phyloP scores from a whole-genome alignment of 1,284 basidiomycete species.

The Sporisorium sorghi region DNA sequence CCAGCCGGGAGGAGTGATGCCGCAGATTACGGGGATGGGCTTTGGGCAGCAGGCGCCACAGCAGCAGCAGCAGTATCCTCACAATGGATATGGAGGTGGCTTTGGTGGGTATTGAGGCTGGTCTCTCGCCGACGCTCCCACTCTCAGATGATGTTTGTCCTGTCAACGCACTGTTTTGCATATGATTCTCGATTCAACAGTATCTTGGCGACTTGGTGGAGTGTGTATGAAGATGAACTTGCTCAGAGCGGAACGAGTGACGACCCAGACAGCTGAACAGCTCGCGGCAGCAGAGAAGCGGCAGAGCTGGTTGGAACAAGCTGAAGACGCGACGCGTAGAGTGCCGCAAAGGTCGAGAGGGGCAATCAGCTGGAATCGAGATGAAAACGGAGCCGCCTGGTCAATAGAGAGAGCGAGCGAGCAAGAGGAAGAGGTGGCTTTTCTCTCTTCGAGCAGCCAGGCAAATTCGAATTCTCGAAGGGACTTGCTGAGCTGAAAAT shows the following conservation, averaged over 20 bases:
- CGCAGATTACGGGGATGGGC: slow-evolving; percentile 48
- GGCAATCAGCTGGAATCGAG: not conserved
- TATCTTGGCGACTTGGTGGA: not conserved
- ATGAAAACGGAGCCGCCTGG: not conserved
- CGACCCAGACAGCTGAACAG: too few relatives aligned
- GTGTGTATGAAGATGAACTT: not conserved
- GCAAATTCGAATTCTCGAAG: too few relatives aligned
- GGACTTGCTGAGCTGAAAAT: slow-evolving; percentile 12
- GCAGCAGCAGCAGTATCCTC: slow-evolving; percentile 23
- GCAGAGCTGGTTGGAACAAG: not conserved
- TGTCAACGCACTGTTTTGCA: slow-evolving; percentile 6
- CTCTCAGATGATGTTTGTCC: not conserved
- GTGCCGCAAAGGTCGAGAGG: not conserved
- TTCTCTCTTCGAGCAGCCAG: too few relatives aligned
- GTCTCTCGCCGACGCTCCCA: not conserved
- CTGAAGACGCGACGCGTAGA: slow-evolving; percentile 11
- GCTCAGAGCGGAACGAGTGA: not conserved
- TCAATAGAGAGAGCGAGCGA: not conserved
- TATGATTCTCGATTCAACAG: slow-evolving; percentile 3
- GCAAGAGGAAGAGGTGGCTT: not conserved
- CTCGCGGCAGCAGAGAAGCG: not conserved
- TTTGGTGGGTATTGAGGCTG: slow-evolving; percentile 29
- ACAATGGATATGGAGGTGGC: slow-evolving; percentile 39
- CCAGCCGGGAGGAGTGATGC: slow-evolving; percentile 63
- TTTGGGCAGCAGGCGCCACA: slow-evolving; percentile 34